phyloP scores from a whole-genome alignment of 108 stramenopile species.

The Stephanodiscus triporus region DNA sequence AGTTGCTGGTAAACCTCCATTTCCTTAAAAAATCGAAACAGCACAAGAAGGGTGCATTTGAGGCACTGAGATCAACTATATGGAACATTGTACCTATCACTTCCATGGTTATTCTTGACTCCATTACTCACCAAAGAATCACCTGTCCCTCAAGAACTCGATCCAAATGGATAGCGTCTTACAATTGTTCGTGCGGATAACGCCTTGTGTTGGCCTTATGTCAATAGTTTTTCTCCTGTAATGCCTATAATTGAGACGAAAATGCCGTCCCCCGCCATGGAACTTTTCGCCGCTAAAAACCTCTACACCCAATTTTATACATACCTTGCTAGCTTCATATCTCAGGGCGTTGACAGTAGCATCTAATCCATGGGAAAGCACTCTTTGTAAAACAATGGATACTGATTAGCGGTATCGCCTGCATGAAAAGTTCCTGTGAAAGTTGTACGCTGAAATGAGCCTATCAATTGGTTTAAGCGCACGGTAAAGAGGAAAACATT shows the following conservation, averaged over 20 bases:
- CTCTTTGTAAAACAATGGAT: background rate
- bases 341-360: background rate
- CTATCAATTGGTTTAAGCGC: slow-evolving; percentile 11
- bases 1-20: slow-evolving; percentile 4
- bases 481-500: slow-evolving; percentile 15
- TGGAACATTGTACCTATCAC: background rate
- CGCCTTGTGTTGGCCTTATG: background rate
- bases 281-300: background rate
- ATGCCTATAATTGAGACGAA: slow-evolving; percentile 3
- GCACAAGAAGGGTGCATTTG: background rate
- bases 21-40: slow-evolving; percentile 7
- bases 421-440: background rate
- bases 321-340: background rate
- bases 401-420: too few species aligned
- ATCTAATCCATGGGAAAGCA: slow-evolving; percentile 12
- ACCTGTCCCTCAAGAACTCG: background rate
- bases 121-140: too few species aligned
- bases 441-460: slow-evolving; percentile 10
- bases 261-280: slow-evolving; percentile 6
- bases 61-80: background rate
- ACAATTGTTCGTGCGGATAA: slow-evolving; percentile 8
- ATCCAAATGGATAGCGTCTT: background rate
- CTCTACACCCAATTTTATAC: background rate
- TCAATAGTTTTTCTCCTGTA: slow-evolving; percentile 1
- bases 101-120: background rate